Evolutionary conservation across 805 yeast species (phyloP), one percentile per base, ranked within the genome.

Genomic region (Isabelozyma gotoi): DNA sequence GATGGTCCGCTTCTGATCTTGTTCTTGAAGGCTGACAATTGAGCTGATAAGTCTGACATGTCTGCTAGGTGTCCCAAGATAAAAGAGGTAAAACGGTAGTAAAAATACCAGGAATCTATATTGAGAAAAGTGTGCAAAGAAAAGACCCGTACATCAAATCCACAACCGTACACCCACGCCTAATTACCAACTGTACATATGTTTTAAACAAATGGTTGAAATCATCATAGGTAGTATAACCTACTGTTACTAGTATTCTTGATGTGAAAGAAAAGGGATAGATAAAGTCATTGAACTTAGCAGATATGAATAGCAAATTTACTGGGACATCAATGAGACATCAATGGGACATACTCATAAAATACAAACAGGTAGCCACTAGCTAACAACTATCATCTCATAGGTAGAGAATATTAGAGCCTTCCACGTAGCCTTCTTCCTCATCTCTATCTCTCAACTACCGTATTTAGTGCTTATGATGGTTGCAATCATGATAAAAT

Each of bases 1-100:
- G 74, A 62, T 16, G 76, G 76, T 18, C 76, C 76, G 49, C 67
- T 69, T 49, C 68, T 63, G 57, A 72, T 69, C 46, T 69, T 63
- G 55, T 65, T 71, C 50, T 71, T 72, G 57, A 72, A 72, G 15
- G 77, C 77, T 19, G 75, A 69, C 36, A 72, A 52, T 50, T 72
- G 76, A 33, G 74, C 67, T 24, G 74, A 68, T 44, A 71, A 61
- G 49, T 70, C 76, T 5, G 67, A 60, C 65, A 59, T 57, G 36
- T 20, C 16, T 11, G 10, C 29, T n/a, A 24, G 4, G 12, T 10
- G 4, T 24, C 29, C 29, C 29, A 24, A 10, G 29, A 24, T 2
- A n/a, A 10, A 24, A 24, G 12, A 5, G 29, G 4, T 24, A 10
- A 24, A 24, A 10, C 7, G 29, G 29, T 24, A 7, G 3, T 5